Conservation (phyloP, 352 stramenopile genomes). For the Pythium brachiatum region DNA sequence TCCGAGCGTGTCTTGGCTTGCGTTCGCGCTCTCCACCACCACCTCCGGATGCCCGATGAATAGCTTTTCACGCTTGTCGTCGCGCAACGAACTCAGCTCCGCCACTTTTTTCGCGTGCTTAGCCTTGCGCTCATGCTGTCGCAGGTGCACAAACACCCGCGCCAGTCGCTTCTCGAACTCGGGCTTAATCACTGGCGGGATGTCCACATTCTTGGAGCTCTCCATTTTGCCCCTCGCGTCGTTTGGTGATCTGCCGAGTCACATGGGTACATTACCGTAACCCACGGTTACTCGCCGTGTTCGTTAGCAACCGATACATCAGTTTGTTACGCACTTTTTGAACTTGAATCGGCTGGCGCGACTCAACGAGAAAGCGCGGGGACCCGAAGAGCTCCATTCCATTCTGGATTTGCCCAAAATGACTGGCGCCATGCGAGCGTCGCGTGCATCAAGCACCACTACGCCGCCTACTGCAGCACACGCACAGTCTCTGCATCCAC, state of each 20-base stretch:
- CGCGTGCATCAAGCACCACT: neutral
- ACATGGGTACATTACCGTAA: neutral
- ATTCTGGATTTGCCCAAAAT: neutral
- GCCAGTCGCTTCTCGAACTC: constrained; percentile 47
- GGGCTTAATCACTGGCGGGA: constrained; percentile 31
- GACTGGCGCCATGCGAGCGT: neutral
- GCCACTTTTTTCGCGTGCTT: constrained; percentile 26
- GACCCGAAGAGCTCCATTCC: neutral
- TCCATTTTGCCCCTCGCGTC: constrained; percentile 21
- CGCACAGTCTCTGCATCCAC: neutral
- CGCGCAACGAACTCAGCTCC: constrained; percentile 15
- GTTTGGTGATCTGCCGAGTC: too few relatives aligned
- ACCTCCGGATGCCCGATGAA: neutral
- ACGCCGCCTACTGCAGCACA: neutral
- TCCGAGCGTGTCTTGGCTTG: neutral
- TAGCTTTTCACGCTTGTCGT: neutral
- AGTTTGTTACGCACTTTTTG: constrained; percentile 6
- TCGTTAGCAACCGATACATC: constrained; percentile 2
- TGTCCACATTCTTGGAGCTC: constrained; percentile 22
- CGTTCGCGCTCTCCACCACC: neutral
- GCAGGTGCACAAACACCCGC: constrained; percentile 51
- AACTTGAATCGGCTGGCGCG: constrained; percentile 13
- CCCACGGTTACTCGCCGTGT: neutral
- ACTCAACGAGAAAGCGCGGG: constrained; percentile 18
- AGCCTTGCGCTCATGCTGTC: constrained; percentile 58